These are phyloP conservation scores for Pilaira anomala DNA, from an alignment of 192 early-diverging fungal genomes.

Conservation along the genomic window DNA sequence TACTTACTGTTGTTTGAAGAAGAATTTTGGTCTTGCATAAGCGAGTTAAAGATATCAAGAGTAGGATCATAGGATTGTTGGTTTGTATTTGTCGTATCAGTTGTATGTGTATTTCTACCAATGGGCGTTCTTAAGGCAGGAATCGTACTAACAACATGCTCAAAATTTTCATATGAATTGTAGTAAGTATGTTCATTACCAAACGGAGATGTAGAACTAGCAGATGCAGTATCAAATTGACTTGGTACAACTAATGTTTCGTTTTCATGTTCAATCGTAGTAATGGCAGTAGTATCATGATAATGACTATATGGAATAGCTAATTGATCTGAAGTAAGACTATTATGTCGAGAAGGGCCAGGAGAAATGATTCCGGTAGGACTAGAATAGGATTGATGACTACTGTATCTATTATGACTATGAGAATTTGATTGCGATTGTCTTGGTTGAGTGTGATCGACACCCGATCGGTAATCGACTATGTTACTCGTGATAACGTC, in stretches of 20 bases:
- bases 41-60: not conserved
- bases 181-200: constrained; percentile 3
- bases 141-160: not conserved
- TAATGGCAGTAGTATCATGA: no score
- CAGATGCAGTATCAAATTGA: constrained; percentile 11
- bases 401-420: not conserved
- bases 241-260: not conserved
- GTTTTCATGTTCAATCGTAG: not conserved
- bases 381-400: not conserved
- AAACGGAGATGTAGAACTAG: not conserved
- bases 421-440: no score
- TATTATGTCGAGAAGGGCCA: not conserved
- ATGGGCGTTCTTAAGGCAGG: not conserved
- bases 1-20: not conserved
- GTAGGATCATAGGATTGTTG: not conserved
- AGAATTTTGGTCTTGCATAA: not conserved
- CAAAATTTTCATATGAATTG: not conserved
- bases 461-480: not conserved
- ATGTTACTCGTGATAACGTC: no score
- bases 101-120: not conserved
- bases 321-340: not conserved
- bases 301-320: not conserved
- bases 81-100: no score
- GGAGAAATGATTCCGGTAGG: not conserved
- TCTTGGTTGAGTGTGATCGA: not conserved